Evolutionary conservation across 2,329 filamentous ascomycete genomes (phyloP).

Genomic region (Colletotrichum lindemuthianum): DNA sequence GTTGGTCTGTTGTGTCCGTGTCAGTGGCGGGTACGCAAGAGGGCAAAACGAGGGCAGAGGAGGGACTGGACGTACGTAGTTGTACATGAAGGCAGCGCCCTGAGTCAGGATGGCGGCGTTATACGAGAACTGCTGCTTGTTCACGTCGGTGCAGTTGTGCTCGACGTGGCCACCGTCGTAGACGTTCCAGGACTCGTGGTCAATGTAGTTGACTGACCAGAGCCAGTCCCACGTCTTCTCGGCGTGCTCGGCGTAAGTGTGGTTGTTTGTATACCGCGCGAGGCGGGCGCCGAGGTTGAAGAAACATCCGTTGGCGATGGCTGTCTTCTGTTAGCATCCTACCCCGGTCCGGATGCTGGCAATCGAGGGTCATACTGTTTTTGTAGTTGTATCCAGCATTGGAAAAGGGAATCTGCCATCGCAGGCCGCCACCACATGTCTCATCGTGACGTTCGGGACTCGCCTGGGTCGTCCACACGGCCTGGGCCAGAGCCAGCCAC

Average conservation of each 20-base stretch:
- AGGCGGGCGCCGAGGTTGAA: slow-evolving; percentile 76
- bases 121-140: slow-evolving; percentile 74
- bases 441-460: slow-evolving; percentile 69
- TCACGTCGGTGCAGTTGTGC: slow-evolving; percentile 68
- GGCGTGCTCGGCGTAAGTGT: slow-evolving; percentile 72
- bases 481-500: slow-evolving; percentile 74
- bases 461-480: slow-evolving; percentile 73
- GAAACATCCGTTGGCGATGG: slow-evolving; percentile 70
- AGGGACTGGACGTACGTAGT: slow-evolving; percentile 56
- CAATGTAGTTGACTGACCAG: slow-evolving; percentile 64
- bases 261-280: slow-evolving; percentile 74
- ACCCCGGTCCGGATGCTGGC: not conserved
- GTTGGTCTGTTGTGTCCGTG: slow-evolving; percentile 54
- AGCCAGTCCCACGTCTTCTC: slow-evolving; percentile 72
- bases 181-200: slow-evolving; percentile 67
- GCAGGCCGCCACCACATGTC: slow-evolving; percentile 74
- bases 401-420: slow-evolving; percentile 81
- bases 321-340: slow-evolving; percentile 41
- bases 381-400: slow-evolving; percentile 84
- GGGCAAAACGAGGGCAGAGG: too few species aligned
- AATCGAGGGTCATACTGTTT: slow-evolving; percentile 54
- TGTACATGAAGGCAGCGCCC: slow-evolving; percentile 76
- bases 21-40: not conserved
- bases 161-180: slow-evolving; percentile 71
- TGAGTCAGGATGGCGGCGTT: slow-evolving; percentile 70